Percentiles rank a stretch among this genome's conserved stretches.
Conservation (phyloP, 192 early-diverging fungal species). For the Backusella mclennaniae region DNA sequence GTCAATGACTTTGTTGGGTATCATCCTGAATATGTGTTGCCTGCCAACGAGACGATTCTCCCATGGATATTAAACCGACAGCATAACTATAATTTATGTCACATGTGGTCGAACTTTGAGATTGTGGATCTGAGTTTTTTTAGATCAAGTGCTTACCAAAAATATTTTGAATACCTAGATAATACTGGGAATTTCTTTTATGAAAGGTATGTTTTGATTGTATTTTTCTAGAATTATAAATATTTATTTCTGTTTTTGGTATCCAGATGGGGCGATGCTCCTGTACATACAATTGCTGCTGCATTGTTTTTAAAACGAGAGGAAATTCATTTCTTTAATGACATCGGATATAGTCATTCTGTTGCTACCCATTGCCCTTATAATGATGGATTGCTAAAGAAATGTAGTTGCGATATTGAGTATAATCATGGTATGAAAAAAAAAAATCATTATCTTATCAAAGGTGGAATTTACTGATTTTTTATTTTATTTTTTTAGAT, state of each 20-base stretch:
- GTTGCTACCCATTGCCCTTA: conserved; percentile 69
- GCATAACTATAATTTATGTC: conserved; percentile 60
- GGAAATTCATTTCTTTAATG: conserved; percentile 76
- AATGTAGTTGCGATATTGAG: conserved; percentile 43
- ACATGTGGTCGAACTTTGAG: conserved; percentile 88
- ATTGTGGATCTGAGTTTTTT: conserved; percentile 75
- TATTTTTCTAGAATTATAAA: not conserved
- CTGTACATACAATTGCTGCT: conserved; percentile 67
- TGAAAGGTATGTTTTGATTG: conserved; percentile 48
- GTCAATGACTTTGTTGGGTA: conserved; percentile 44
- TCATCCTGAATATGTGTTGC: conserved; percentile 41
- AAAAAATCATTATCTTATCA: not conserved
- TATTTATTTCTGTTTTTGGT: conserved; percentile 19
- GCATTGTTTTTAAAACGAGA: conserved; percentile 59
- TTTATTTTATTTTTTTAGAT: not conserved
- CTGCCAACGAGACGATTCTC: conserved; percentile 31
- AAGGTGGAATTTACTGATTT: not conserved
- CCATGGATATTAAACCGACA: conserved; percentile 51
- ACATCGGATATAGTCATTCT: conserved; percentile 66
- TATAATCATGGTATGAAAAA: conserved; percentile 10
- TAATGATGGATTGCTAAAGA: conserved; percentile 37
- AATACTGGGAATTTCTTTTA: conserved; percentile 85
- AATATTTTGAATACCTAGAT: conserved; percentile 74
- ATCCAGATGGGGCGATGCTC: conserved; percentile 65
- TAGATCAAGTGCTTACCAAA: conserved; percentile 60